phyloP scores from a whole-genome alignment of 495 filamentous ascomycete species.

The Trichocladium antarcticum region DNA sequence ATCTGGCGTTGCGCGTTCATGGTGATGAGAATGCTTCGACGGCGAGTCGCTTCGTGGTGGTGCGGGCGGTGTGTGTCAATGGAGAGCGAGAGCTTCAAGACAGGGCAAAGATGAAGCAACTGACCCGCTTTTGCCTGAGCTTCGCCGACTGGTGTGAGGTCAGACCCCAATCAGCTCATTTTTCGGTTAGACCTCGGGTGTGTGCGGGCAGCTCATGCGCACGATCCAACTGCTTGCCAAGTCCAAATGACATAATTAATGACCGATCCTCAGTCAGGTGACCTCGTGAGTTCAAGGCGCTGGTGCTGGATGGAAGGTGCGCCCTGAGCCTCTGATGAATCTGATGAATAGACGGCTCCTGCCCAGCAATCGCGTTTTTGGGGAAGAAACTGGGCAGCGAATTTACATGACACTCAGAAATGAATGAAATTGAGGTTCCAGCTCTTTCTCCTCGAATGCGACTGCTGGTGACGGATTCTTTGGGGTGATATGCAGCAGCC shows the following conservation, averaged over 20 bases:
- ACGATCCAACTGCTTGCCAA: background rate
- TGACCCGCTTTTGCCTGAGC: slow-evolving; percentile 12
- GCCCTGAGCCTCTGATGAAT: no score
- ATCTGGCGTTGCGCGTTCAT: slow-evolving; percentile 57
- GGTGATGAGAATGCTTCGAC: slow-evolving; percentile 4
- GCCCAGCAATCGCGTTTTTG: no score
- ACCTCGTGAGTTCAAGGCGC: slow-evolving; percentile 8
- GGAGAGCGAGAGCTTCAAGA: background rate
- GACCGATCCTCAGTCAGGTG: slow-evolving; percentile 6
- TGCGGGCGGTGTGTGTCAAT: slow-evolving; percentile 9
- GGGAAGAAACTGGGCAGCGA: background rate
- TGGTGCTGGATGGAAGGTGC: no score
- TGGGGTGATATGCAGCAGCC: no score
- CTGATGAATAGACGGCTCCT: no score
- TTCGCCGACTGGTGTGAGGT: slow-evolving; percentile 14
- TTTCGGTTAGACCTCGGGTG: slow-evolving; percentile 16
- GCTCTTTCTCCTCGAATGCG: no score
- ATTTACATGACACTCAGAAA: background rate
- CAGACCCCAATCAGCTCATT: slow-evolving; percentile 21
- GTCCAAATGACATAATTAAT: slow-evolving; percentile 9
- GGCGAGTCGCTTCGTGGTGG: background rate
- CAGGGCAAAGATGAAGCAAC: slow-evolving; percentile 6
- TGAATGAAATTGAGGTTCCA: no score
- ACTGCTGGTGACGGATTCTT: no score
- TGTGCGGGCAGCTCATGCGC: background rate